Base-by-base conservation (phyloP, 148 eudicot genomes). In the Euryodendron excelsum region DNA sequence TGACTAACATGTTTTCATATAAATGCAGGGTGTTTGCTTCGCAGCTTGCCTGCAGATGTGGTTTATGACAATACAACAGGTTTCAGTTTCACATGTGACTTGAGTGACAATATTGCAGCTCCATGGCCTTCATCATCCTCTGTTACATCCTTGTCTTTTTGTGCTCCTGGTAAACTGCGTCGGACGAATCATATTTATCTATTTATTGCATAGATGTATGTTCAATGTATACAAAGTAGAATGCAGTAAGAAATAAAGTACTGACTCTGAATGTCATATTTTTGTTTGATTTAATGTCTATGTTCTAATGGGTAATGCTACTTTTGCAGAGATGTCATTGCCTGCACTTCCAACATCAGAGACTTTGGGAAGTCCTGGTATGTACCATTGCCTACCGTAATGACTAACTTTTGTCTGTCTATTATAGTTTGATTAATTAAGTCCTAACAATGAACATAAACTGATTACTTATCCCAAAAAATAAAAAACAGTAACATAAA, bases 91-190 rank as follows among this genome's bases (percentile, higher is more conserved):
- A 90, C 90, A 6, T 96, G 99, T 84, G 99, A 96, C 85, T 90
- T 96, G 83, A 90, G 84, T 81, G 98, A 96, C 85, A 86, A 93
- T 81, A 93, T 94, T 81, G 95, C 83, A 79, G 99, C 99, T 79
- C 98, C 99, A 31, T 96, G 99, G 99, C 99, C 99, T 70, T 87
- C 90, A 11, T 92, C 97, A 64, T 86, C 99, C 72, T 93, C 98
- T 31, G 65, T 89, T 78, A 82, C 99, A 78, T 91, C 99, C 72
- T 84, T 92, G 56, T 92, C 99, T 74, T 83, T 96, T 53, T 96
- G 99, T 80, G 99, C 97, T 86, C 95, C 99, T 85, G 99, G 98
- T 95, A 93, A 79, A 83, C 41, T 67, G 34, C 28, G 37, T n/a
- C 28, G 23, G 31, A 1, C 7, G 53, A 47, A n/a, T 52, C 72